Conservation (phyloP, 176 grass and related monocot species). For the sorghum (Sorghum bicolor) region DNA sequence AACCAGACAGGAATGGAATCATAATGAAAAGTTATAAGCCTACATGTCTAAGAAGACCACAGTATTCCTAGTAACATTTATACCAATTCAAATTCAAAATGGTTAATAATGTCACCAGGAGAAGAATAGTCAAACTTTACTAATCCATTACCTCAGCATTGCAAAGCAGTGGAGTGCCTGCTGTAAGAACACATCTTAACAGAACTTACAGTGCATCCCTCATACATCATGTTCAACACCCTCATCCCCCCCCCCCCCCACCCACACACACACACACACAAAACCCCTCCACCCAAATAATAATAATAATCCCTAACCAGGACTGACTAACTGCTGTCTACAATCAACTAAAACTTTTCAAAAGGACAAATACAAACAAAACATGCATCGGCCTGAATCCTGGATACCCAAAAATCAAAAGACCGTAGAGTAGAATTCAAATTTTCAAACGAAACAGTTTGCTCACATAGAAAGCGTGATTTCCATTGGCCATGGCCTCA, state of each 20-base stretch:
- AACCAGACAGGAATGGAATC: not conserved
- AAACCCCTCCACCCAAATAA: not conserved
- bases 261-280: too few species aligned
- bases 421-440: constrained; percentile 24
- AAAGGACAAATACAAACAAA: not conserved
- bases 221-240: not conserved
- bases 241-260: too few species aligned
- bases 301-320: not conserved
- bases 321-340: not conserved
- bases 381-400: not conserved
- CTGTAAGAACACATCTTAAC: not conserved
- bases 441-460: constrained; percentile 24
- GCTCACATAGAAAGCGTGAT: constrained; percentile 38
- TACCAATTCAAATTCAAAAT: constrained; percentile 13
- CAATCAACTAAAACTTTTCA: not conserved
- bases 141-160: not conserved
- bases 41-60: not conserved
- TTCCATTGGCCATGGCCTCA: constrained; percentile 31
- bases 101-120: constrained; percentile 1
- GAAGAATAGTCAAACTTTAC: constrained; percentile 16
- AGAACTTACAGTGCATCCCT: not conserved
- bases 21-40: not conserved
- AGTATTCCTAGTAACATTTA: not conserved
- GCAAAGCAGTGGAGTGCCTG: not conserved
- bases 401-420: constrained; percentile 3